Conservation (phyloP, 2,329 filamentous ascomycete species). For the Stachybotrys chartarum region DNA sequence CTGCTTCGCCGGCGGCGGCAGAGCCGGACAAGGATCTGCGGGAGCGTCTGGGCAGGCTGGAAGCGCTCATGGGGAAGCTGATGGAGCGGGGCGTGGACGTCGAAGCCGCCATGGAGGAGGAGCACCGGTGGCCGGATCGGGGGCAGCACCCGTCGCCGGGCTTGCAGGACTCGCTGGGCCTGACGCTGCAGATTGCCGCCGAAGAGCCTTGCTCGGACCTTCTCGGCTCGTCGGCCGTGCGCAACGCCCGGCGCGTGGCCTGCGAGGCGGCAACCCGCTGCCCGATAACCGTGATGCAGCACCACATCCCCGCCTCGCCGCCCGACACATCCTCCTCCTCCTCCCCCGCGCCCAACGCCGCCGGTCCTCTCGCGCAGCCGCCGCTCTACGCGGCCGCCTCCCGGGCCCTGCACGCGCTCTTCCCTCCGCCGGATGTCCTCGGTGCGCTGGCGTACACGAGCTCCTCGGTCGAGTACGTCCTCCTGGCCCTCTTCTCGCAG, state of each 20-base stretch:
- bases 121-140: neutral
- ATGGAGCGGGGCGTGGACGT: conserved; percentile 22
- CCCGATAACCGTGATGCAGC: neutral
- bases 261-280: neutral
- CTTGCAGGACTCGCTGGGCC: conserved; percentile 4
- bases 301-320: neutral
- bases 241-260: conserved; percentile 8
- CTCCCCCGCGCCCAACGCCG: conserved; percentile 1
- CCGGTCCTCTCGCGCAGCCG: neutral
- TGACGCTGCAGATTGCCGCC: conserved; percentile 14
- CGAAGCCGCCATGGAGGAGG: neutral
- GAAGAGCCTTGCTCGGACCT: conserved; percentile 5
- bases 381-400: conserved; percentile 7
- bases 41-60: conserved; percentile 37
- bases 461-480: conserved; percentile 15
- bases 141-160: neutral
- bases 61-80: conserved; percentile 38
- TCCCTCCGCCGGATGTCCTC: conserved; percentile 12
- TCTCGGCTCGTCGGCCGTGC: conserved; percentile 10
- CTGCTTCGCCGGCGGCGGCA: conserved; percentile 17
- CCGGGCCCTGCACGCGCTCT: conserved; percentile 11
- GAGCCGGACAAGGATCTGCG: conserved; percentile 29
- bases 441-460: conserved; percentile 15
- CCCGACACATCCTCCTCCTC: neutral
- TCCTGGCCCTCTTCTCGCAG: conserved; percentile 17